Conservation (phyloP, 2,329 filamentous ascomycete species). For the Aspergillus sp. region DNA sequence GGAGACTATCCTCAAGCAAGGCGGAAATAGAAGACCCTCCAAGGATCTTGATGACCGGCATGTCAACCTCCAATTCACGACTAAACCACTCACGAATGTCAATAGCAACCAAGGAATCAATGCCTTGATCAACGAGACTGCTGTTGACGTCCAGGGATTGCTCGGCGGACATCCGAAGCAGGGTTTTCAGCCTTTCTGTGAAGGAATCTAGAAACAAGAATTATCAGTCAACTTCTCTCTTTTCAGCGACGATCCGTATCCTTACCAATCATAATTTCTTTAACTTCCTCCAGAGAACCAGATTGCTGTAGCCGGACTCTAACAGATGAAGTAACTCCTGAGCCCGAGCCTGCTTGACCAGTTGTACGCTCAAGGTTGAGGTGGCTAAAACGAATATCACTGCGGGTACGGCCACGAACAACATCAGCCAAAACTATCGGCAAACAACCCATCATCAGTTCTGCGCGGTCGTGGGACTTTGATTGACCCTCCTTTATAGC, state of each 20-base stretch:
- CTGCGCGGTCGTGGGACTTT: neutral
- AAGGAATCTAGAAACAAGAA: too few species aligned
- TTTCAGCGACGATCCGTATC: too few species aligned
- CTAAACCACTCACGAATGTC: constrained; percentile 9
- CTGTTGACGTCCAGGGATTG: neutral
- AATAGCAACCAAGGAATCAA: constrained; percentile 9
- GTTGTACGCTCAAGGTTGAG: neutral
- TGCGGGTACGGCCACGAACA: too few species aligned
- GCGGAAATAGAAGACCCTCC: neutral
- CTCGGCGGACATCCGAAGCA: neutral
- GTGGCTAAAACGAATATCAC: neutral
- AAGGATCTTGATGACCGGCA: neutral
- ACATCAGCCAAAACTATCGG: neutral
- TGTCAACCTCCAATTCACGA: constrained; percentile 4
- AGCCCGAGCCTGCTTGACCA: too few species aligned
- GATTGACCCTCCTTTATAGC: neutral
- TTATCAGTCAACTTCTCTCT: too few species aligned
- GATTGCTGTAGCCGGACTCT: neutral
- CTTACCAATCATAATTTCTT: neutral
- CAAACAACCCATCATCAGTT: neutral
- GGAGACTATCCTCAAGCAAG: neutral
- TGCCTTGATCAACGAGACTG: constrained; percentile 5
- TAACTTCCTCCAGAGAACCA: neutral
- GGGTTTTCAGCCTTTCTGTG: too few species aligned
- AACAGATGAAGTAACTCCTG: neutral